Evolutionary conservation across 345 rosid species (phyloP), one percentile per base, ranked within the genome.

Genomic region (Citrus australasica): DNA sequence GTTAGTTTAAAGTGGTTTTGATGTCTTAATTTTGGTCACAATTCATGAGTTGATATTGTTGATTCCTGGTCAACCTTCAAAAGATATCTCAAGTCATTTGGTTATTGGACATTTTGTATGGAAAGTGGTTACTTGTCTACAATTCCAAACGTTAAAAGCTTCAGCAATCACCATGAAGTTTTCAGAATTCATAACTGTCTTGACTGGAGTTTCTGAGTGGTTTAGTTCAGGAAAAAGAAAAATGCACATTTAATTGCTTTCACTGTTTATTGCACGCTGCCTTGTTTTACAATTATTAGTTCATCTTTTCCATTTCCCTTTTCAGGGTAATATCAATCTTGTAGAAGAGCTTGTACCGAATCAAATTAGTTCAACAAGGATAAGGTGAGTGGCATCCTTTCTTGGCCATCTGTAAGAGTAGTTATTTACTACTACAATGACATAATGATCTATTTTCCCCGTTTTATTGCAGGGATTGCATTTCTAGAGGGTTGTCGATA

Each of bases 301-400:
- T 32, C 3, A 28, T 5, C 27, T 16, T 68, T 73, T 58, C 71
- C 60, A 77, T 80, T 46, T 4, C 14, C 17, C 5, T 46, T 46
- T 46, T 82, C 80, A 93, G 99, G 87, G 28, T 48, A 89, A 96
- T 80, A 86, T 96, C 69, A 89, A 63, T 80, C 78, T 88, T 19
- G 92, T 91, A 48, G 83, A 91, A 66, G 94, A 96, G 65, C 69
- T 83, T 21, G 91, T 92, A 14, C 93, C 95, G 40, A 96, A 96
- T 84, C 88, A 84, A 83, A 90, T 96, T 53, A 96, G 99, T 84
- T 96, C 98, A 60, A 87, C 95, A 35, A 85, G 91, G 86, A 76
- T 93, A 71, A 93, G 98, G 98, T 92, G 67, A 33, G 59, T 60
- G 11, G 76, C 13, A 13, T 9, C 55, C 33, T 24, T 48, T 63